Conservation (phyloP, 148 eudicot species). For the Vaccinium darrowii region DNA sequence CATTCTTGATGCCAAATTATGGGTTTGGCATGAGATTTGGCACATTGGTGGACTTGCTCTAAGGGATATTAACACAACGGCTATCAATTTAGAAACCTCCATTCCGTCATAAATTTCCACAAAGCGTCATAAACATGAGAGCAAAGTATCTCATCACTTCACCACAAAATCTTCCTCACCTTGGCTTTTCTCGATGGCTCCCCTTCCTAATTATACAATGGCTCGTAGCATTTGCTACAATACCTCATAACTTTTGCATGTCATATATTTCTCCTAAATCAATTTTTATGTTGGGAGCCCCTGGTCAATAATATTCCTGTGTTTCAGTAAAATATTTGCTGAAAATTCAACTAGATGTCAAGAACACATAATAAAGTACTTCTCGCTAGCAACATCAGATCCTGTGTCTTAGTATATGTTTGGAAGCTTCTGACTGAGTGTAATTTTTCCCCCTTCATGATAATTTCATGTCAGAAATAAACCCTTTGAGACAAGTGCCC, state of each 20-base stretch:
- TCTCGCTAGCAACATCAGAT: neutral
- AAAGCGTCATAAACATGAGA: neutral
- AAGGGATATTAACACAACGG: neutral
- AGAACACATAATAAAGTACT: neutral
- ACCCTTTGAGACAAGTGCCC: conserved; percentile 76
- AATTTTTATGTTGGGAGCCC: neutral
- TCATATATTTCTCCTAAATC: neutral
- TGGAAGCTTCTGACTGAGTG: neutral
- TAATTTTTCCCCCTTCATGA: conserved; percentile 8
- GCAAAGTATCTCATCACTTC: neutral
- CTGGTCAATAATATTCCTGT: neutral
- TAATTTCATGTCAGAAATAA: conserved; percentile 56
- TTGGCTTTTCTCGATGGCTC: neutral
- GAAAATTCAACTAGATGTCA: neutral
- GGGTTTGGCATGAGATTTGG: neutral
- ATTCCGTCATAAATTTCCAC: neutral
- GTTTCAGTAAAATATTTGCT: neutral
- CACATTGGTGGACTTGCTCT: neutral
- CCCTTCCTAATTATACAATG: neutral
- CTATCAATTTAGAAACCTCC: neutral
- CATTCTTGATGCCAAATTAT: neutral
- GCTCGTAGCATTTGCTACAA: neutral
- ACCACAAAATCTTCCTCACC: neutral
- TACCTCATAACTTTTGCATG: neutral
- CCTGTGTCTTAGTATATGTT: neutral